Evolutionary conservation across 108 stramenopile genomes (phyloP).

Genomic region (Discostella pseudostelligera): DNA sequence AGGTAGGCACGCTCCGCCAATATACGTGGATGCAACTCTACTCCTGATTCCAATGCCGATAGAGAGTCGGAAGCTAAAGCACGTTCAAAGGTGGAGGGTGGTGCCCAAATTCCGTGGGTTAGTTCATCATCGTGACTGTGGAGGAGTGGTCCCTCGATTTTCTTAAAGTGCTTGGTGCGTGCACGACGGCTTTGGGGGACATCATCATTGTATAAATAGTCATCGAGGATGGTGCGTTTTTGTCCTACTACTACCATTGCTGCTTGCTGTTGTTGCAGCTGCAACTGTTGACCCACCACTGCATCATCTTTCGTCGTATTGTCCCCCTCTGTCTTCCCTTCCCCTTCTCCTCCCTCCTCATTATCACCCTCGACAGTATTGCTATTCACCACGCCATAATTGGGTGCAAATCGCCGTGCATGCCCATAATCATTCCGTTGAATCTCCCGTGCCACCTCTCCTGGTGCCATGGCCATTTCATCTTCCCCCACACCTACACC

Average conservation of each 20-base stretch:
- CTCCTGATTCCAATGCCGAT: slow-evolving; percentile 58
- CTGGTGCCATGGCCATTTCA: slow-evolving; percentile 37
- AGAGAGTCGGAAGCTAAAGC: slow-evolving; percentile 53
- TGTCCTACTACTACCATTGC: neutral
- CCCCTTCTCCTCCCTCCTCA: slow-evolving; percentile 7
- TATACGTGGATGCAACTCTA: slow-evolving; percentile 55
- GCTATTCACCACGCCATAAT: slow-evolving; percentile 14
- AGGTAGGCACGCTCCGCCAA: slow-evolving; percentile 74
- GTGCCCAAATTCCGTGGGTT: slow-evolving; percentile 83
- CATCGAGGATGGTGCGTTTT: slow-evolving; percentile 11
- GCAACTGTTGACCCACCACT: neutral
- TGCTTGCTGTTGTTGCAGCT: neutral
- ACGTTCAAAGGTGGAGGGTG: slow-evolving; percentile 67
- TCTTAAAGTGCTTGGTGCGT: slow-evolving; percentile 26
- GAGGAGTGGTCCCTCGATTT: slow-evolving; percentile 61
- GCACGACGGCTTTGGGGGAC: slow-evolving; percentile 36
- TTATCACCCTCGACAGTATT: too few relatives aligned
- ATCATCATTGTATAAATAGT: neutral
- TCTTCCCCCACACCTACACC: slow-evolving; percentile 54
- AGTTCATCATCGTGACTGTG: slow-evolving; percentile 72
- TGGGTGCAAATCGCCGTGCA: slow-evolving; percentile 28
- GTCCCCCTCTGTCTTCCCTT: neutral
- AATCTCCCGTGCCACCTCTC: slow-evolving; percentile 49
- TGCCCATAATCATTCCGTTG: slow-evolving; percentile 39
- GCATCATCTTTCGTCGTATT: slow-evolving; percentile 1